Evolutionary conservation across 805 yeast species (phyloP).

Genomic region (Metschnikowia vanudenii): DNA sequence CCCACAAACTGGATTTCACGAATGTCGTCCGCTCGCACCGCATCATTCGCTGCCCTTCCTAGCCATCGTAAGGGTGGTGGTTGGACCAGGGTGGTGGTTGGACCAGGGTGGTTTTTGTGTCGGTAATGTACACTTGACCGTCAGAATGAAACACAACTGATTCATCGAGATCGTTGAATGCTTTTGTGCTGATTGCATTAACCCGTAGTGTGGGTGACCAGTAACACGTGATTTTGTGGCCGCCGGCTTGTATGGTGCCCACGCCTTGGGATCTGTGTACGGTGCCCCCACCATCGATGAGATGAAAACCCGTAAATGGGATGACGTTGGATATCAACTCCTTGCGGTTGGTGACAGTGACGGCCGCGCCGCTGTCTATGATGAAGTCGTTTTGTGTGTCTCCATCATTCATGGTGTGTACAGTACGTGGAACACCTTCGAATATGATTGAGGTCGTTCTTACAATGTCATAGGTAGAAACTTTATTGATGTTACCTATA

Average conservation of each 20-base stretch:
- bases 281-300: neutral
- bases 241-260: neutral
- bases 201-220: conserved; percentile 2
- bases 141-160: neutral
- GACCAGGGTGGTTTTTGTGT: neutral
- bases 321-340: too few species aligned
- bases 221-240: neutral
- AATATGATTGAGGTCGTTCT: neutral
- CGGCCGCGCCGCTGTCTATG: too few species aligned
- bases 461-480: neutral
- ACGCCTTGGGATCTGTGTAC: too few species aligned
- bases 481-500: neutral
- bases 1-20: too few species aligned
- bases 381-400: too few species aligned
- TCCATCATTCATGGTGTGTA: too few species aligned
- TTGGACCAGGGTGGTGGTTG: too few species aligned
- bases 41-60: too few species aligned
- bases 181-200: neutral
- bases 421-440: neutral
- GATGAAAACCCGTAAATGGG: too few species aligned
- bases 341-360: too few species aligned
- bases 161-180: neutral
- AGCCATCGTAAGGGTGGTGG: too few species aligned
- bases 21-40: too few species aligned
- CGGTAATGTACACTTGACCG: neutral